Evolutionary conservation across 139 green algal species (phyloP).

Genomic region (Coelastrella sp.): DNA sequence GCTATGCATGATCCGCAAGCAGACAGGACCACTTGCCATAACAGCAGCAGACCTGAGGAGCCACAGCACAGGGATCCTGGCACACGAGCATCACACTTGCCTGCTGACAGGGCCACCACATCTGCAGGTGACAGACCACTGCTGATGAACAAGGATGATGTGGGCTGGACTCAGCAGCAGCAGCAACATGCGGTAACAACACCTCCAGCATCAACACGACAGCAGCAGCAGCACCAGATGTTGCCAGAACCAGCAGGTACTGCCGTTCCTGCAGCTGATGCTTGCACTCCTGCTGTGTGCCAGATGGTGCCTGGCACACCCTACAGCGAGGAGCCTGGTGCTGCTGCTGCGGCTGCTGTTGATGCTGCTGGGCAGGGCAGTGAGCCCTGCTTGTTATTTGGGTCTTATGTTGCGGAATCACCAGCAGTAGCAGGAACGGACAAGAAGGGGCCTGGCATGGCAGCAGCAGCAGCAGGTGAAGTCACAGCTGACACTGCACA

Average conservation of each 20-base stretch:
- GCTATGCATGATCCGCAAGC: background rate
- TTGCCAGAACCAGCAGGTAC: no score
- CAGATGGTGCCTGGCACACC: slow-evolving; percentile 7
- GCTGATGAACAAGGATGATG: background rate
- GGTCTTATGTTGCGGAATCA: slow-evolving; percentile 5
- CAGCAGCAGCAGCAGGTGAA: background rate
- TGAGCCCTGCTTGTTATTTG: background rate
- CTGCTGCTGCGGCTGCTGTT: background rate
- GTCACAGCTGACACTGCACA: background rate
- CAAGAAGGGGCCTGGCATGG: background rate
- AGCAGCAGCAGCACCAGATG: slow-evolving; percentile 14
- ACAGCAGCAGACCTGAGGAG: background rate
- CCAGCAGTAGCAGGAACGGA: background rate
- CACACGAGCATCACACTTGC: no score
- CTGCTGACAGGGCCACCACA: background rate
- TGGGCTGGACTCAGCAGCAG: background rate
- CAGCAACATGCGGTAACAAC: background rate
- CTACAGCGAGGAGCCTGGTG: background rate
- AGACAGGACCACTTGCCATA: background rate
- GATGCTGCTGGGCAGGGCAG: background rate
- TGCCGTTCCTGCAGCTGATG: no score
- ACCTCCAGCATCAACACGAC: background rate
- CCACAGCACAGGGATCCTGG: background rate
- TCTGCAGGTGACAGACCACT: no score
- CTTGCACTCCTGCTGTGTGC: background rate